A percentile compares a stretch with the other conserved stretches of the same genome.
Evolutionary conservation across 169 alveolate species (phyloP).

Genomic region (Theileria annulata): DNA sequence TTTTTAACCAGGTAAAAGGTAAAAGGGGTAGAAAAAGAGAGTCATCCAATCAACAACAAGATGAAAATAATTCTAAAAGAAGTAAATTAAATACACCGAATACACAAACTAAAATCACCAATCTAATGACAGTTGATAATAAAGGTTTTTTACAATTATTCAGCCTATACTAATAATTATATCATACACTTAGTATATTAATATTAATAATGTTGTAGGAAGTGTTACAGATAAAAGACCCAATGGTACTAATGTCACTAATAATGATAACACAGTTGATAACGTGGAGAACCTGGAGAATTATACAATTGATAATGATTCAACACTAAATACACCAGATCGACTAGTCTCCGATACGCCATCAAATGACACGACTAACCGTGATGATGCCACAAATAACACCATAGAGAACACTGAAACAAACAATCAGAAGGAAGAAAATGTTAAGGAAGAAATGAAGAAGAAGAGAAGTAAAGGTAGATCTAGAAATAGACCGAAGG

Average conservation of each 20-base stretch:
- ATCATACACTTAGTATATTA: not conserved
- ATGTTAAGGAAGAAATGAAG: not conserved
- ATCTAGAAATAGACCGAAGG: constrained; percentile 33
- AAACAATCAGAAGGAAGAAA: not conserved
- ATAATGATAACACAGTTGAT: too few relatives aligned
- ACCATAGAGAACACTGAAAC: not conserved
- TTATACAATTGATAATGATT: too few relatives aligned
- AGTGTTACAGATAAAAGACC: too few relatives aligned
- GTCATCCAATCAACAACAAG: too few relatives aligned
- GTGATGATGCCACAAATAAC: not conserved
- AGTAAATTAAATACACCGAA: not conserved
- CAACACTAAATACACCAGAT: not conserved
- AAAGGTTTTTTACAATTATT: not conserved
- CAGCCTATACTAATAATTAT: not conserved
- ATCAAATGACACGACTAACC: not conserved
- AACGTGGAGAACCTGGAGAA: too few relatives aligned
- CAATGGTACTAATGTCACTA: too few relatives aligned
- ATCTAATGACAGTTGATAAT: not conserved
- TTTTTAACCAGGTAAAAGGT: not conserved
- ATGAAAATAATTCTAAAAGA: not conserved
- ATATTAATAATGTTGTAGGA: too few relatives aligned
- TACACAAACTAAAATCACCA: not conserved
- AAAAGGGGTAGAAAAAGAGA: constrained; percentile 23
- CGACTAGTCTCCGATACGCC: not conserved
- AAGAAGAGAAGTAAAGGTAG: constrained; percentile 27